Evolutionary conservation across 2,329 filamentous ascomycete genomes (phyloP), one percentile per base, ranked within the genome.

Genomic region (Purpureocillium takamizusanense): DNA sequence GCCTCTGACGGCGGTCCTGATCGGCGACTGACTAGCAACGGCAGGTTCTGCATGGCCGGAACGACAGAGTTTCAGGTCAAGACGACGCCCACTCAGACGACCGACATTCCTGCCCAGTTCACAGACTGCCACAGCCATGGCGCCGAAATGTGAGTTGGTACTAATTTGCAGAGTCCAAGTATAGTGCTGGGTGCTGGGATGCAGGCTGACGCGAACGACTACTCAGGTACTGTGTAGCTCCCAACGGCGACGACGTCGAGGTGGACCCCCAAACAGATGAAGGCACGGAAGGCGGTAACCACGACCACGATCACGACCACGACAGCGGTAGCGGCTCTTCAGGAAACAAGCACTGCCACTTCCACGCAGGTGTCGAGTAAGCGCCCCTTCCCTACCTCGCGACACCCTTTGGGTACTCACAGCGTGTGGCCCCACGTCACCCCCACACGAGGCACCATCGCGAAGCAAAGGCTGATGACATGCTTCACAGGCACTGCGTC

Each of bases 301-400:
- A 46, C 5, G 49, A 55, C 10, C 31, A 40, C 8, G 36, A 37
- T n/a, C 39, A 49, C 31, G 38, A 42, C 33, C 39, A 46, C 6
- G 34, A 39, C 2, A 37, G 42, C 23, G 46, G 46, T 4, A 52
- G 51, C 33, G 38, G 34, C 8, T 31, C 21, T 8, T 33, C 27
- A 18, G 30, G 27, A 21, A 36, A 42, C 33, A 38, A 36, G 23
- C 37, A 51, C 30, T 51, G 49, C 48, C 83, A 88, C 52, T 85
- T 82, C 57, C 83, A 88, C 48, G 81, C 81, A 9, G 82, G 82
- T 29, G 78, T 87, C 16, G 79, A 86, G 81, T 84, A 63, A 60
- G 78, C 40, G 9, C 1, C 21, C 23, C n/a, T 17, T n/a, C 10
- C 28, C 10, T 10, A 10, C 10, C 10, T 10, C 10, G 21, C 21